Base-by-base conservation (phyloP, 805 yeast species). In the Clavispora vitiphila region DNA sequence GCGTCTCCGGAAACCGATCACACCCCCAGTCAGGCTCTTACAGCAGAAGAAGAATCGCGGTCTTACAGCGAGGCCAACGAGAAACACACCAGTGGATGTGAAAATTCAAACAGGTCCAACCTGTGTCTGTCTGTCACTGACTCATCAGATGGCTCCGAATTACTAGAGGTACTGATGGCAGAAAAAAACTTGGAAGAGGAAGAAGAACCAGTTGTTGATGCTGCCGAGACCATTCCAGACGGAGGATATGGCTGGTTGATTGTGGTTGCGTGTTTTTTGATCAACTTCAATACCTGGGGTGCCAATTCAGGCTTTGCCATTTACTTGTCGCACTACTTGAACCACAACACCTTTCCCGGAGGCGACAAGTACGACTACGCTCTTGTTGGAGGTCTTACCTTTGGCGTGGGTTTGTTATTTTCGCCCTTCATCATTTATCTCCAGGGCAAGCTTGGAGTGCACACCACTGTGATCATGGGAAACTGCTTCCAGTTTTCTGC, bases 251-350 rank as follows among this genome's bases (percentile, higher is more conserved):
- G 85, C 2, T 80, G 87, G 84, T 78, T 82, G 0, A 68, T 81
- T 15, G 73, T 76, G 14, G 44, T 74, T 12, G 77, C 80, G 12
- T 71, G 76, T 3, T 62, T 70, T 19, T 38, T 78, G 3, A 62
- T 78, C 31, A 77, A 78, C 57, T 74, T 79, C 48, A 67, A 75
- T 29, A 76, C 86, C 0, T 84, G 91, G 90, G 93, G 93, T n/a
- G 74, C 83, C 50, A 83, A 83, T 48, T 65, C 78, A 7, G 83
- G 81, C 3, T 84, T 72, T 55, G 83, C 87, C 23, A 73, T 84
- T 5, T 81, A 80, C 49, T 62, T 83, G 23, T 71, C 83, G 1
- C 71, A 69, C 47, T 84, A 81, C 53, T 48, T 83, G 20, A 71
- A 74, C 34, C 55, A 72, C 39, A 58, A 44, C 20, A 62, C 70